phyloP scores from a whole-genome alignment of 2,329 filamentous ascomycete species.

The Colletotrichum magnum region DNA sequence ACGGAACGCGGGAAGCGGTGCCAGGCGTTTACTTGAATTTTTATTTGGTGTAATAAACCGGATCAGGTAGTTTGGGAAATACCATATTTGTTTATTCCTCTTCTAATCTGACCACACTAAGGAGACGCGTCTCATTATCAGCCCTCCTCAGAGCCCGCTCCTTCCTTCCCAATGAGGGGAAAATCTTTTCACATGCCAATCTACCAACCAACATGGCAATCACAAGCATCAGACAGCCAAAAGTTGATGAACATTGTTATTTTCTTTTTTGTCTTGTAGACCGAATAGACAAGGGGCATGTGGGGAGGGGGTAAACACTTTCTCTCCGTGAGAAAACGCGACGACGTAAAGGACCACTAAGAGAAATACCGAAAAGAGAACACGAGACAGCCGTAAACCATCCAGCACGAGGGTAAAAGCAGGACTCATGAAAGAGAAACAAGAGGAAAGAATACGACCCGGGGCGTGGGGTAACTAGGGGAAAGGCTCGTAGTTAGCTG shows the following conservation, averaged over 20 bases:
- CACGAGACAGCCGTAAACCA: constrained; percentile 42
- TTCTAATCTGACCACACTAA: no score
- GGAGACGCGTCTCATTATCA: not conserved
- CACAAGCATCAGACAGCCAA: not conserved
- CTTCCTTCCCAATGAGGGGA: no score
- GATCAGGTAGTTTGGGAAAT: constrained; percentile 15
- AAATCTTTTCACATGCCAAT: not conserved
- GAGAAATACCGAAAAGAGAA: constrained; percentile 41
- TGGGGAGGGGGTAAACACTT: constrained; percentile 37
- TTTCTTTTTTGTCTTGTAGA: constrained; percentile 41
- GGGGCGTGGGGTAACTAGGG: constrained; percentile 32
- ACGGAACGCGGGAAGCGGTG: constrained; percentile 4
- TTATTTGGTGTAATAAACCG: not conserved
- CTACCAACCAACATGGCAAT: not conserved
- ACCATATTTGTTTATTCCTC: constrained; percentile 16
- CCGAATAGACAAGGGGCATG: constrained; percentile 42
- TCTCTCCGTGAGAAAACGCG: constrained; percentile 38
- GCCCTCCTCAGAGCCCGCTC: no score
- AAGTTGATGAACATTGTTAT: constrained; percentile 42
- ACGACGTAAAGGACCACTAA: constrained; percentile 40
- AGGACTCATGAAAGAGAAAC: constrained; percentile 30
- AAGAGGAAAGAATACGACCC: constrained; percentile 34
- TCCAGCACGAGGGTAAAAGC: constrained; percentile 40
- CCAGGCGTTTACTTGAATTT: constrained; percentile 13
- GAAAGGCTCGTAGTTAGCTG: constrained; percentile 38